phyloP scores from a whole-genome alignment of 139 green algal species.

The Coelastrella sp. region DNA sequence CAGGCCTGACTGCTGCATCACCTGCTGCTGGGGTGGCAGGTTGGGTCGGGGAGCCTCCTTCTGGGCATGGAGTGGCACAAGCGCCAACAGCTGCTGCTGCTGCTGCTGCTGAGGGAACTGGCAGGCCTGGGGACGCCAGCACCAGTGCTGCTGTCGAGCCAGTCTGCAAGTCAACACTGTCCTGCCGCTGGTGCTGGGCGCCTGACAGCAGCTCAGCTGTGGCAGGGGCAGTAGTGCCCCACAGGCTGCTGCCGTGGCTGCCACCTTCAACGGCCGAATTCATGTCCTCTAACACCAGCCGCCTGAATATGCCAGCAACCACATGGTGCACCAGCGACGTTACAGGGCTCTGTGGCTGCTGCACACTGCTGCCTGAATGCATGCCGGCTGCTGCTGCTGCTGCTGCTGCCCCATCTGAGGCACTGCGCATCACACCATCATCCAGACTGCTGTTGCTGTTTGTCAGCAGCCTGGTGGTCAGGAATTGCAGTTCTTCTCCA shows the following conservation, averaged over 20 bases:
- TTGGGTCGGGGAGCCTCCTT: neutral
- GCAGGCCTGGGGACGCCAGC: neutral
- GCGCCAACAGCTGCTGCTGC: neutral
- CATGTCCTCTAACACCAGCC: neutral
- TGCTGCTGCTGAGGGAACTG: neutral
- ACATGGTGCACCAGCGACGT: neutral
- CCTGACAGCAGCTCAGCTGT: no score
- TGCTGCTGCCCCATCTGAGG: neutral
- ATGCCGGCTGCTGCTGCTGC: neutral
- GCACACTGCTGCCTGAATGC: neutral
- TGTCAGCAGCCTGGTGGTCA: neutral
- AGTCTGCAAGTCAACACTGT: no score
- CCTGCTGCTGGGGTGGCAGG: neutral
- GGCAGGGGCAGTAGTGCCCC: no score
- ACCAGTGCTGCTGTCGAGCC: neutral
- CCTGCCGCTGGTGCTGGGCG: no score
- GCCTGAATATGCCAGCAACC: slow-evolving; percentile 1
- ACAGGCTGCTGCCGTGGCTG: no score
- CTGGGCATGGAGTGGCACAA: neutral
- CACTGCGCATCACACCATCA: no score
- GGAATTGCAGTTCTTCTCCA: neutral
- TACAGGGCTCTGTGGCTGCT: neutral
- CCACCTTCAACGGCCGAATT: neutral
- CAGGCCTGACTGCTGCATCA: neutral
- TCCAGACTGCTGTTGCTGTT: neutral